Evolutionary conservation across 2,329 filamentous ascomycete genomes (phyloP), one percentile per base, ranked within the genome.

Genomic region (Ophiostoma quercus): DNA sequence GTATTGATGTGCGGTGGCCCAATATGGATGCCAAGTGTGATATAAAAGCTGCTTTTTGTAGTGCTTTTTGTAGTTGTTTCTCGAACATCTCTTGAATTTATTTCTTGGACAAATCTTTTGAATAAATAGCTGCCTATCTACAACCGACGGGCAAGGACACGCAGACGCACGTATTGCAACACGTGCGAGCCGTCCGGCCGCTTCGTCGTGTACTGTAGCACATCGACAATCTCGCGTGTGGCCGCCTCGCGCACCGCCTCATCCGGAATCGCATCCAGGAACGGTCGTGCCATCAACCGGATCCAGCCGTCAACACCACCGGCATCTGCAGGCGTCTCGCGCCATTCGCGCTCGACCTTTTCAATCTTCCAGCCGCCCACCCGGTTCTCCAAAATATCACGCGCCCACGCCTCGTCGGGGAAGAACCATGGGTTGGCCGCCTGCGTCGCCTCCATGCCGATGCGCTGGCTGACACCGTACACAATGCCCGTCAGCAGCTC

Each of bases 351-450:
- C 79, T 92, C 89, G 0, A 84, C 77, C 73, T 77, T 80, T 74
- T 86, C 83, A 3, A 88, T 78, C 70, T 76, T 75, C 78, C 82
- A 84, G 32, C 82, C 83, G 22, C 81, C 82, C 1, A 81, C 81
- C 67, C 79, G 77, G 29, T 80, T 76, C 72, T 84, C 79, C 71
- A 82, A 74, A 54, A 80, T 76, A 51, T 76, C 72, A 41, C 74
- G 77, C 76, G 86, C 83, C 87, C 87, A 90, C 0, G 73, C 76
- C 74, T 88, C 87, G 72, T 88, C 87, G 0, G 89, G 88, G 76
- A 92, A 92, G 77, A 90, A 92, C 90, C 90, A 92, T 4, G 90
- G 89, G 72, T 84, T 84, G 0, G 79, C 81, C 16, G 81, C 82
- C 25, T 80, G 72, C 0, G 85, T 85, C 11, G 79, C 77, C n/a